Base-by-base conservation (phyloP, 2,329 filamentous ascomycete genomes). In the Fusarium sp. region DNA sequence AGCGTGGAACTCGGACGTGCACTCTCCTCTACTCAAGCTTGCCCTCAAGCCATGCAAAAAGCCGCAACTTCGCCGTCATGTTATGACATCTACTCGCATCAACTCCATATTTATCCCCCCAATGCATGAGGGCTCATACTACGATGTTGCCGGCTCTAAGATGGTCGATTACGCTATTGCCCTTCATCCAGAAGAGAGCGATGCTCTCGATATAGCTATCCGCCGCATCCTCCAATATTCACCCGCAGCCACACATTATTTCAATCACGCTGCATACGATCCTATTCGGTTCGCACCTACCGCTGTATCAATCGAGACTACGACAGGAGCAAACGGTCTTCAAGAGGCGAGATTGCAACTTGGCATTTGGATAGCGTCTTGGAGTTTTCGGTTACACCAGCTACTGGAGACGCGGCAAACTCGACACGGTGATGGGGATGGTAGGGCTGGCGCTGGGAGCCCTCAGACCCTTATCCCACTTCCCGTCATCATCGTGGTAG, bases 261-360 rank as follows among this genome's bases (percentile, higher is more conserved):
- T 55, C n/a, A 55, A 55, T 15, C 52, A 55, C 11, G 35, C 25
- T 6, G 29, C 46, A 15, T 55, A 55, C 29, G 52, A 45, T 8
- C 52, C 46, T 11, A 19, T 49, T n/a, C 13, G 36, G 10, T 46
- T 38, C 36, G 45, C 33, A 6, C 17, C 52, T 11, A 55, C 38
- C 35, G 47, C 36, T 21, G 23, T 55, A 6, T 50, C 46, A 7
- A 50, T 55, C 19, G 41, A 46, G 21, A 49, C 47, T 2, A 55
- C 44, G 19, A 54, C 45, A 3, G 38, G 37, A 11, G 7, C 38
- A 9, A 32, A 31, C 6, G 52, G 41, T 33, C 46, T 29, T 9
- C 39, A 46, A 17, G 52, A 55, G 27, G 52, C 52, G 5, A 55
- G 52, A 29, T 23, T 46, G 21, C 52, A 55, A 17, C 19, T 55